Conservation (phyloP, 2,329 filamentous ascomycete genomes). For the Lomentospora prolificans region DNA sequence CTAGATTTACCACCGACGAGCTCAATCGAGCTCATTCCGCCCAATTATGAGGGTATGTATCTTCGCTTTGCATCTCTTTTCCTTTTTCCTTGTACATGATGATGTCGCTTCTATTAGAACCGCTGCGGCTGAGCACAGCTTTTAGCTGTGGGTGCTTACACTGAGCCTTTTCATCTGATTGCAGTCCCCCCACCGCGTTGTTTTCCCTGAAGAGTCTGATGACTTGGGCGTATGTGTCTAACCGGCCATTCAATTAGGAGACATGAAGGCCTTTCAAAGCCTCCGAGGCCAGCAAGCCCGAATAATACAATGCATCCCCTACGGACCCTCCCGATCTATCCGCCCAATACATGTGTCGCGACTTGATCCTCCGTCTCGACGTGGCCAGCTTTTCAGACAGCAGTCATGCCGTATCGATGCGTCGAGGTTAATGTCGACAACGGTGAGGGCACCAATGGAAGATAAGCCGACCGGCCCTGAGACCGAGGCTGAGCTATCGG, state of each 20-base stretch:
- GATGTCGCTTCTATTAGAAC: constrained; percentile 31
- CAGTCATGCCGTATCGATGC: not conserved
- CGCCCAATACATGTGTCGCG: not conserved
- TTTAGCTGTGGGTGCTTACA: constrained; percentile 33
- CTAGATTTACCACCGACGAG: not conserved
- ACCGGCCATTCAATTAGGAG: constrained; percentile 12
- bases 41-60: constrained; percentile 12
- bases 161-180: constrained; percentile 20
- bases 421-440: not conserved
- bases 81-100: constrained; percentile 23
- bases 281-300: constrained; percentile 16
- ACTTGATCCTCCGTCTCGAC: not conserved
- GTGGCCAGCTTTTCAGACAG: not conserved
- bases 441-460: not conserved
- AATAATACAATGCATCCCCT: not conserved
- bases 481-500: constrained; percentile 19
- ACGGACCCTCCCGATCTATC: not conserved
- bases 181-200: not conserved
- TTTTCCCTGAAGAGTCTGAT: constrained; percentile 14
- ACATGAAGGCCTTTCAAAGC: constrained; percentile 27
- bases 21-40: constrained; percentile 2
- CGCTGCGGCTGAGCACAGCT: constrained; percentile 39
- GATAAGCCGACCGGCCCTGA: not conserved
- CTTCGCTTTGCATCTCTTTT: not conserved
- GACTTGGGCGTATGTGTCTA: constrained; percentile 14